Percentiles rank a stretch among this genome's conserved stretches.
phyloP scores from a whole-genome alignment of 2,329 filamentous ascomycete genomes.

The Coniochaeta prunicola region DNA sequence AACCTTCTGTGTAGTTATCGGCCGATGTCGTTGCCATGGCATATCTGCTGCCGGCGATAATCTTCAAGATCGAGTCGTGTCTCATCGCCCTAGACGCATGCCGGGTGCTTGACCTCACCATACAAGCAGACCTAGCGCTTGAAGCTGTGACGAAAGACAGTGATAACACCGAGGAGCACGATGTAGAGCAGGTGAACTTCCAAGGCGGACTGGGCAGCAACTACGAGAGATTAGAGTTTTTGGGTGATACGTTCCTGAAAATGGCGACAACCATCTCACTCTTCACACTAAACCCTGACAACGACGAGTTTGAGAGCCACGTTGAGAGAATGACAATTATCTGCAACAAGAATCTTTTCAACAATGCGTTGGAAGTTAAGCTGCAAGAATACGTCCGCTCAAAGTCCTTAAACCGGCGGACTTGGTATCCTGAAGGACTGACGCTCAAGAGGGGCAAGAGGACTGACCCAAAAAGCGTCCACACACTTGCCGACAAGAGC shows the following conservation, averaged over 20 bases:
- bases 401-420: constrained; percentile 70
- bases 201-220: constrained; percentile 86
- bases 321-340: constrained; percentile 85
- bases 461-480: constrained; percentile 44
- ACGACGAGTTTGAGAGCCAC: constrained; percentile 81
- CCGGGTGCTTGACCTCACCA: constrained; percentile 50
- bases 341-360: constrained; percentile 85
- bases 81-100: constrained; percentile 76
- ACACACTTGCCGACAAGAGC: constrained; percentile 76
- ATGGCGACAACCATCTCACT: constrained; percentile 89
- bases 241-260: constrained; percentile 91
- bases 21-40: constrained; percentile 63
- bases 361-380: constrained; percentile 61
- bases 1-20: constrained; percentile 47
- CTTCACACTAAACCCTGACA: constrained; percentile 67
- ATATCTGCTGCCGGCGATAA: constrained; percentile 73
- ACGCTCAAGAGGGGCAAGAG: constrained; percentile 65
- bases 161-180: constrained; percentile 71
- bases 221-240: constrained; percentile 88
- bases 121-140: constrained; percentile 64
- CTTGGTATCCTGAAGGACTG: constrained; percentile 83
- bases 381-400: constrained; percentile 73
- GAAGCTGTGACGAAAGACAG: constrained; percentile 92
- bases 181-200: constrained; percentile 60
- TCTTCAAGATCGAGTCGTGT: constrained; percentile 74